Evolutionary conservation across 129 eudicot genomes (phyloP).

Genomic region (Tagetes patula): DNA sequence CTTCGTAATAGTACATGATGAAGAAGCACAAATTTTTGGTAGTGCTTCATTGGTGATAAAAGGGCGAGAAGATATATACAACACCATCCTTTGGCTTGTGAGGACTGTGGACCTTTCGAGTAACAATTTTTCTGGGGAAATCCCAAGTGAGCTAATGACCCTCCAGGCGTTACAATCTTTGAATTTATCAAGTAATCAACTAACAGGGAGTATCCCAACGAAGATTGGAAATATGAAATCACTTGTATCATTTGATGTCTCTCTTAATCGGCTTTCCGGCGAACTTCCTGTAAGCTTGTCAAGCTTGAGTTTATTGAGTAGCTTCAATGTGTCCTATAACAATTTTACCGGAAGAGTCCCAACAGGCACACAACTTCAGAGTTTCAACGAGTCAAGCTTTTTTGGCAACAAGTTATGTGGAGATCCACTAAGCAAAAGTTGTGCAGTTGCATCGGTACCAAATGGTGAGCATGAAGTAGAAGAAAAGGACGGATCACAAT

Average conservation of each 20-base stretch:
- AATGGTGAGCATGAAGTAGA: background rate
- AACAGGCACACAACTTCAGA: constrained; percentile 11
- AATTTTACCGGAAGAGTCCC: background rate
- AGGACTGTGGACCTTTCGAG: constrained; percentile 31
- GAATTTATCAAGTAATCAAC: constrained; percentile 38
- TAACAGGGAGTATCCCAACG: constrained; percentile 38
- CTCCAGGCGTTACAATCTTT: constrained; percentile 8
- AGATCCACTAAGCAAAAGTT: background rate
- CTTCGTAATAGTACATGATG: background rate
- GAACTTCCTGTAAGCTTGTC: constrained; percentile 35
- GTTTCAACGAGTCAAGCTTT: constrained; percentile 3
- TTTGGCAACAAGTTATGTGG: constrained; percentile 10
- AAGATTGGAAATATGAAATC: constrained; percentile 37
- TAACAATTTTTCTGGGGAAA: too few species aligned
- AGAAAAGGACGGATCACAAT: background rate
- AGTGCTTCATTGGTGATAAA: constrained; percentile 25
- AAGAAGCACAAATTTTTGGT: background rate
- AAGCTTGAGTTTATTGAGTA: constrained; percentile 4
- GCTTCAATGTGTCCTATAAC: background rate
- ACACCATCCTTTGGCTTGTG: constrained; percentile 1
- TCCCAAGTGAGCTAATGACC: constrained; percentile 20
- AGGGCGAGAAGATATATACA: constrained; percentile 22
- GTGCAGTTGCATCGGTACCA: background rate
- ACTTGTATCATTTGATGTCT: constrained; percentile 38
- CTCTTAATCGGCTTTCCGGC: constrained; percentile 29